Base-by-base conservation (phyloP, 805 yeast genomes). In the Candida dendrica region DNA sequence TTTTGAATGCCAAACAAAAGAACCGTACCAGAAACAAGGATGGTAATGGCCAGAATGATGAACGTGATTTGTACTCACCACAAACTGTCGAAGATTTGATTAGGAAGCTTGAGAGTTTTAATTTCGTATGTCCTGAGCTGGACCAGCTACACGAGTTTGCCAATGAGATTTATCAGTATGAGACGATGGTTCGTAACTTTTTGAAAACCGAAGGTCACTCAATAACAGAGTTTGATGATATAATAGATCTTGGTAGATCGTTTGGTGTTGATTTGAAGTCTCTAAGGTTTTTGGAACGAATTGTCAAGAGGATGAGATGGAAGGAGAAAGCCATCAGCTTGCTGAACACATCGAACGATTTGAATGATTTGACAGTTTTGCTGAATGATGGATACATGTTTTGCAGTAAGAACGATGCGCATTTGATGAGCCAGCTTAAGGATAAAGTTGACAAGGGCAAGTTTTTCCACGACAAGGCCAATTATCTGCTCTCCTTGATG, bases 211-310 rank as follows among this genome's bases (percentile, higher is more conserved):
- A 55, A 18, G 50, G 44, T 13, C 66, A 64, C 17, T 34, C 53
- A 0, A 40, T 65, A 7, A 66, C 64, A 14, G 84, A 80, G 20
- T 68, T 77, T 39, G 61, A 67, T 31, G 78, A 74, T 34, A 56
- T 82, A 55, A 71, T 80, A 19, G 72, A 68, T 36, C 57, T 77
- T 31, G 91, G 90, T 2, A 65, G 68, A 43, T 69, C 79, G 3
- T 74, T 81, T 52, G 84, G 84, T 4, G 58, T 84, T 32, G 69
- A 65, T 6, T 56, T 84, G 14, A 73, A 77, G 3, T 71, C 81
- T 5, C 55, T 66, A 11, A 68, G 67, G 19, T 42, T 64, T 16
- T 57, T 75, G 38, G 69, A 65, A 38, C 58, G 62, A 27, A 52
- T 72, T 4, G 58, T 67, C 10, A 49, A 60, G 26, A 63, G 71